Evolutionary conservation across 2,329 filamentous ascomycete species (phyloP), one percentile per base, ranked within the genome.

Genomic region (Colletotrichum scovillei): DNA sequence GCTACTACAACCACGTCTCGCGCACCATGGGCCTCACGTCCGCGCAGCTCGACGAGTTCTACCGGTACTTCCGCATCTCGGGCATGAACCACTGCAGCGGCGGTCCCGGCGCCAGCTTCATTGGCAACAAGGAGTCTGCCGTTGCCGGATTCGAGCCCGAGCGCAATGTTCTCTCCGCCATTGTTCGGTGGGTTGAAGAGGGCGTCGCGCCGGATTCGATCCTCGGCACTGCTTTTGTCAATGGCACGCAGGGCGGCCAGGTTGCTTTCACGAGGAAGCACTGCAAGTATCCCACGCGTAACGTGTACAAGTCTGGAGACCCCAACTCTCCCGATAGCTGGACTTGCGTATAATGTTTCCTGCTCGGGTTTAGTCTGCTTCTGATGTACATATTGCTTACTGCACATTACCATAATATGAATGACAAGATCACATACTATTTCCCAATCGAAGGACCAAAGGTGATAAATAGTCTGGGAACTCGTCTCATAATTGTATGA

Each of bases 1-100:
- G 84, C 16, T 88, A 88, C 81, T 88, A 88, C 79, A 80, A 87
- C 58, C 81, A 87, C 67, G 84, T 88, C 11, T 80, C 81, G 7
- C 24, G 78, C 24, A 86, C 84, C 0, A 87, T 88, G 86, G 75
- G 75, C 5, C 77, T 82, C 0, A 74, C 78, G 0, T 64, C 78
- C 1, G 62, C 73, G 0, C 76, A 83, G 71, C 78, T 87, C 4
- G 84, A 78, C 16, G 74, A 78, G 7, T 84, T 80, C 55, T 84
- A 81, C 56, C 77, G 80, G 1, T 75, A 80, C 55, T 84, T 81
- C 28, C 71, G 79, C 14, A 78, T 79, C 24, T 79, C 82, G 0
- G 82, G 81, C 0, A 53, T 83, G n/a, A 73, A 68, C 0, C 82
- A 84, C 72, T 84, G 81, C 68, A 53, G 59, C 7, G 78, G 79